Base-by-base conservation (phyloP, 2,329 filamentous ascomycete genomes). In the Sclerotinia nivalis region DNA sequence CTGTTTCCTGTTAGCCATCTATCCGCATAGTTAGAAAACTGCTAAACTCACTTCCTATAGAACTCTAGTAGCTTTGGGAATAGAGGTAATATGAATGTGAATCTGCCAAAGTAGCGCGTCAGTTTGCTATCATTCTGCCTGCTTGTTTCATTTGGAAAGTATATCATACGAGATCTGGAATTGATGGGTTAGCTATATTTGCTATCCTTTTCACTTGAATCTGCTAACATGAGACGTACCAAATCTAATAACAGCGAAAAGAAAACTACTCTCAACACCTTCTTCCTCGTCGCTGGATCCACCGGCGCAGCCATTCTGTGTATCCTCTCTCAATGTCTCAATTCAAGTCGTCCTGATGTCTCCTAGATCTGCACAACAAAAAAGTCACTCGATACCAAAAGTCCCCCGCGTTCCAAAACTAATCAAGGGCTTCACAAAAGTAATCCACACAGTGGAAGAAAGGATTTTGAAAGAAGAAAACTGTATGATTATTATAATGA, bases 41-140 rank as follows among this genome's bases (percentile, higher is more conserved):
- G 2, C 78, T 28, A 54, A 61, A 70, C 94, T 81, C 88, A 88
- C 79, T 93, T 90, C 81, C 93, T 92, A 83, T 98, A 99, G 86
- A 97, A 98, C 77, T 96, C 91, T 81, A 98, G 91, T 58, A 99
- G 90, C 70, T 93, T 94, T 10, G 94, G 96, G 79, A 98, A 99
- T 49, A 99, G 88, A 0, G 96, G 96, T 12, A 99, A 90, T 79
- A 98, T 98, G 79, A 99, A 97, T 43, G 96, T 99, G 80, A 99
- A 99, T 69, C 73, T 75, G 58, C 73, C 71, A 56, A 37, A 60
- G 45, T 62, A 66, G 43, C 45, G 10, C 13, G 25, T 69, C 25
- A 69, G 66, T 62, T n/a, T 45, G 9, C 40, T 15, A 34, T 58
- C 54, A 5, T n/a, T 43, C 34, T 37, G 28, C 31, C 43, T 34